Base-by-base conservation (phyloP, 306 rosid species). In the Vigna reflexopilosa region DNA sequence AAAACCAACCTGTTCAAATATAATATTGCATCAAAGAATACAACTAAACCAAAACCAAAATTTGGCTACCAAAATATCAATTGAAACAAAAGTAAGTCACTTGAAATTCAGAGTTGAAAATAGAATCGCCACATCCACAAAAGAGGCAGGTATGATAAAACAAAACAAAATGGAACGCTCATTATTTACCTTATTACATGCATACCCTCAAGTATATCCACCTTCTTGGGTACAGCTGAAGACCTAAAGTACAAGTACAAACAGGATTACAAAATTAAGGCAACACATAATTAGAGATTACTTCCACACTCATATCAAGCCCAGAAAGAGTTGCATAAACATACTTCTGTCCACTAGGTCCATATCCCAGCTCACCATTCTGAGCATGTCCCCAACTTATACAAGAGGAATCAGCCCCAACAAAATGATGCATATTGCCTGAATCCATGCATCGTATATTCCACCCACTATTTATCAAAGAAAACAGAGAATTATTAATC, bases 301-400 rank as follows among this genome's bases (percentile, higher is more conserved):
- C 55, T 6, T 15, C 55, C 9, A 50, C 4, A 30, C 2, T 9
- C 55, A 12, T 2, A n/a, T 20, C 50, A n/a, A 26, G 1, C 51
- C 70, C 32, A n/a, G 59, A 10, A 22, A 62, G 49, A 14, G 54
- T 44, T 59, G 52, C 48, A 57, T n/a, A 72, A 9, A 83, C 96
- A 59, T 88, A 93, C 99, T 95, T 95, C 90, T 95, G 99, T 76
- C 91, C 99, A 52, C 10, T 69, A 71, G 98, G 99, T 51, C 99
- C 99, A 83, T 93, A 95, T 88, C 99, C 99, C 83, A 95, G 85
- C 86, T 95, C 99, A 63, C 99, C 99, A 80, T 95, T 72, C 76
- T 95, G 97, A 81, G 99, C 99, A 26, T 86, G 96, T 75, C 99
- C 99, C 99, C 99, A 95, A 74, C 99, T 95, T 66, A 95, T 95